Percentiles rank a stretch among this genome's conserved stretches.
These are phyloP conservation scores for Paecilomyces fulvus DNA, from an alignment of 2,329 filamentous ascomycete species.

Conservation along the genomic window DNA sequence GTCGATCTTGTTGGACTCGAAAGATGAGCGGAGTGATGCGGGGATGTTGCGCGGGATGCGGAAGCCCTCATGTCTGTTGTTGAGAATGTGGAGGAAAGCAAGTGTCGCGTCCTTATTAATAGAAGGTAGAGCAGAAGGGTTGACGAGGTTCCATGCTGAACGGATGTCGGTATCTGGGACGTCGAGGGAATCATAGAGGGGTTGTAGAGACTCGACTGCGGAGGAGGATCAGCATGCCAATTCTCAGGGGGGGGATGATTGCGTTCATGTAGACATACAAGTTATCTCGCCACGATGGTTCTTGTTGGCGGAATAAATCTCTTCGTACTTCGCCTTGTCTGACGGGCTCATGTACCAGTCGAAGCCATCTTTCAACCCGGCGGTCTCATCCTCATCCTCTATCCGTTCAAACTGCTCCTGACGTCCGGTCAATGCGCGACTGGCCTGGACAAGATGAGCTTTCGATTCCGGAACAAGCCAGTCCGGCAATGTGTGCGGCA, in stretches of 20 bases:
- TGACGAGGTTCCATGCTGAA: conserved; percentile 94
- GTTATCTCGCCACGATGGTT: conserved; percentile 77
- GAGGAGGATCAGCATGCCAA: neutral
- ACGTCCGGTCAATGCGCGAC: conserved; percentile 66
- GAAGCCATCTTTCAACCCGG: conserved; percentile 88
- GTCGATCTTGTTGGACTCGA: conserved; percentile 93
- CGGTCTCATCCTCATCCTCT: conserved; percentile 67
- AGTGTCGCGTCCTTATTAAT: conserved; percentile 94
- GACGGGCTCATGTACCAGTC: conserved; percentile 98
- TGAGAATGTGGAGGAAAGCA: conserved; percentile 93
- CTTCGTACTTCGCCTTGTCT: conserved; percentile 91
- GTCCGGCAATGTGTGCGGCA: conserved; percentile 78
- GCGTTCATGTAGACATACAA: conserved; percentile 46
- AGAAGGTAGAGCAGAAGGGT: conserved; percentile 70
- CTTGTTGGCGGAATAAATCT: conserved; percentile 89
- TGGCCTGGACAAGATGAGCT: conserved; percentile 79
- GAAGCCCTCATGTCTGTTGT: conserved; percentile 89
- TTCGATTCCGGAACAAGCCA: conserved; percentile 97
- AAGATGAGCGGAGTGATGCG: conserved; percentile 79
- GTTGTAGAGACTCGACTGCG: conserved; percentile 66
- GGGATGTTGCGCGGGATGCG: conserved; percentile 88
- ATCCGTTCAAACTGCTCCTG: conserved; percentile 78
- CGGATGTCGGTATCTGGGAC: conserved; percentile 71
- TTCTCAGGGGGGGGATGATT: neutral
- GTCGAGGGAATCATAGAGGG: conserved; percentile 65